Evolutionary conservation across 1,284 basidiomycete species (phyloP).

Genomic region (Sanguinoderma infundibulare): DNA sequence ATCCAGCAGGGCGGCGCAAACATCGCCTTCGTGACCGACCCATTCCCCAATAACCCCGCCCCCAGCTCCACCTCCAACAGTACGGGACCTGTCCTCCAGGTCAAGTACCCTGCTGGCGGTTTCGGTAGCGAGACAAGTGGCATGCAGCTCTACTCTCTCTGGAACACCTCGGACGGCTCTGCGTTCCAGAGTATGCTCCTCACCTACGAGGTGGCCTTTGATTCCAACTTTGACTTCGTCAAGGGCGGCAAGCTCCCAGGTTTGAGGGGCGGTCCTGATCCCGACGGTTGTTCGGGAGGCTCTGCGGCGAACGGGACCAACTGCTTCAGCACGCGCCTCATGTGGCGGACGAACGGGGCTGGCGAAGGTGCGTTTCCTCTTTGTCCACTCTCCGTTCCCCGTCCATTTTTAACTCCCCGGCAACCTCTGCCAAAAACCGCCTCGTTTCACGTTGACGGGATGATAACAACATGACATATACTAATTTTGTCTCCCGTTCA

Average conservation of each 20-base stretch:
- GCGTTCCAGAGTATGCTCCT: slow-evolving; percentile 67
- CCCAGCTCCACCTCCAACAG: slow-evolving; percentile 32
- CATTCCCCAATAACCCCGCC: slow-evolving; percentile 55
- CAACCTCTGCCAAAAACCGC: background rate
- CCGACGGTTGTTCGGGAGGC: slow-evolving; percentile 46
- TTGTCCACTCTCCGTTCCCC: background rate
- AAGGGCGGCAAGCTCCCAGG: slow-evolving; percentile 56
- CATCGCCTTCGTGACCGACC: slow-evolving; percentile 67
- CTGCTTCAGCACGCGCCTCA: slow-evolving; percentile 51
- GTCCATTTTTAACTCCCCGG: background rate
- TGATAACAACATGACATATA: background rate
- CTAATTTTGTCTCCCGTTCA: background rate
- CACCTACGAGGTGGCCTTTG: slow-evolving; percentile 76
- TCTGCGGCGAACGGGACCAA: slow-evolving; percentile 42
- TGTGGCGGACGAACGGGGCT: slow-evolving; percentile 47
- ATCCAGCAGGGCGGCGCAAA: slow-evolving; percentile 61
- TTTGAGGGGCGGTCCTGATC: slow-evolving; percentile 45
- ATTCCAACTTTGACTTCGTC: slow-evolving; percentile 52
- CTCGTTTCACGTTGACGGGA: background rate
- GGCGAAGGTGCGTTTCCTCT: slow-evolving; percentile 44
- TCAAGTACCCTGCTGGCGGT: slow-evolving; percentile 65
- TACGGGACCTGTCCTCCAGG: slow-evolving; percentile 62
- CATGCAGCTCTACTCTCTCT: slow-evolving; percentile 65
- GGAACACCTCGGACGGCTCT: slow-evolving; percentile 60
- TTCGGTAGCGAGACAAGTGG: slow-evolving; percentile 67